Percentiles rank a stretch among this genome's conserved stretches.
These are phyloP conservation scores for Beauveria scarabaeidicola DNA, from an alignment of 2,329 filamentous ascomycete genomes.

Conservation along the genomic window DNA sequence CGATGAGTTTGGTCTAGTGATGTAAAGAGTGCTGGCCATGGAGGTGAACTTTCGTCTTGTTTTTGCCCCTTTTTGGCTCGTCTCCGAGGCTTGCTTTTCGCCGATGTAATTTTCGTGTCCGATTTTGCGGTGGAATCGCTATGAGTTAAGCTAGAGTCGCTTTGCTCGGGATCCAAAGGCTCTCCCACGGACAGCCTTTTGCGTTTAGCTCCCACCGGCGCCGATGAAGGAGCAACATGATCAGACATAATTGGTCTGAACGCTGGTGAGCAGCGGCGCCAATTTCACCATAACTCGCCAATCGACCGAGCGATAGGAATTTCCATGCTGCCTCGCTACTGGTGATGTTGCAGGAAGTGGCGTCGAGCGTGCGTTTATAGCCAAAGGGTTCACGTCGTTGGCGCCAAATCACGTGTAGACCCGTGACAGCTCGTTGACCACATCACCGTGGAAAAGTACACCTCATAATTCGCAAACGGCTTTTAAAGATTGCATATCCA, in stretches of 20 bases:
- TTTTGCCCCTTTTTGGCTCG: not conserved
- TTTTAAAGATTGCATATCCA: not conserved
- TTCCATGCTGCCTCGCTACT: not conserved
- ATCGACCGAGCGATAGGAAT: not conserved
- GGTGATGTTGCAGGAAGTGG: not conserved
- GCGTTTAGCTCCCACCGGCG: not conserved
- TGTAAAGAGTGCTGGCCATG: conserved; percentile 70
- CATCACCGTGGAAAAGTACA: not conserved
- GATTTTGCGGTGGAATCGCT: conserved; percentile 5
- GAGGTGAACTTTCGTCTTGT: conserved; percentile 21
- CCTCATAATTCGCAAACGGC: not conserved
- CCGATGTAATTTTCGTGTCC: not conserved
- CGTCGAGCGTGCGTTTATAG: not conserved
- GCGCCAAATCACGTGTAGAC: conserved; percentile 11
- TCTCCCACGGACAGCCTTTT: not conserved
- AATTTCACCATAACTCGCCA: not conserved
- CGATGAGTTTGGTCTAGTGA: conserved; percentile 67
- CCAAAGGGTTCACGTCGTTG: not conserved
- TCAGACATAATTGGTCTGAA: not conserved
- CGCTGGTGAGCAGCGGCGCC: not conserved
- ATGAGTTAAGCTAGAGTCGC: not conserved
- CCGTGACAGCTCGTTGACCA: not conserved
- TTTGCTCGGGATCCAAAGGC: not conserved
- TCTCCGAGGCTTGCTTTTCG: not conserved
- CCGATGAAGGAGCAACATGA: not conserved